Percentiles rank a stretch among this genome's conserved stretches.
Evolutionary conservation across 2,329 filamentous ascomycete species (phyloP).

Genomic region (Colletotrichum sp.): DNA sequence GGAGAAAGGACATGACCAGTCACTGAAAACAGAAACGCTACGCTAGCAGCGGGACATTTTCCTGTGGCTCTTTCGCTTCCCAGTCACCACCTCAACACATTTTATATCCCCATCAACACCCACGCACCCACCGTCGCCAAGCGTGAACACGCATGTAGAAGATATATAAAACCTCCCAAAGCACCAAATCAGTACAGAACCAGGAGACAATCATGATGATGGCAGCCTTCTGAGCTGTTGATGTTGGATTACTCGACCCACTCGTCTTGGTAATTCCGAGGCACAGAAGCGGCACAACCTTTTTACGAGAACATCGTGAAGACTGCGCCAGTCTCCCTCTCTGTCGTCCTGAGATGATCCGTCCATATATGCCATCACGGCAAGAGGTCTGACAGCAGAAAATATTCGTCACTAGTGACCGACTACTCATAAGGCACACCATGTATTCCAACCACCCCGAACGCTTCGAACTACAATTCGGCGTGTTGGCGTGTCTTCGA

Average conservation of each 20-base stretch:
- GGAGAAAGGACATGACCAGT: background rate
- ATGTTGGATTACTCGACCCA: too few relatives aligned
- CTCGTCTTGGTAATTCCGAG: background rate
- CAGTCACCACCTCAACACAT: background rate
- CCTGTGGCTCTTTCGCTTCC: background rate
- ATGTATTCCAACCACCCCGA: background rate
- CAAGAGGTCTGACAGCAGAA: background rate
- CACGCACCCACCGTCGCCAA: background rate
- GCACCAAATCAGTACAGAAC: background rate
- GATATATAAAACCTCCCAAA: background rate
- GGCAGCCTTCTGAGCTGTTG: too few relatives aligned
- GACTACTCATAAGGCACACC: background rate
- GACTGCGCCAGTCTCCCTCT: fast-evolving
- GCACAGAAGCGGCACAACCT: background rate
- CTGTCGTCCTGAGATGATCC: background rate
- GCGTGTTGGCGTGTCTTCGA: background rate
- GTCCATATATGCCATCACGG: background rate
- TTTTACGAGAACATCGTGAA: fast-evolving
- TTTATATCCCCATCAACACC: background rate
- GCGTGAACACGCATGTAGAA: background rate
- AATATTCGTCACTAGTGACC: background rate
- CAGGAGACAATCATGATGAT: background rate
- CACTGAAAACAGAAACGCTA: too few relatives aligned
- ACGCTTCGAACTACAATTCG: too few relatives aligned
- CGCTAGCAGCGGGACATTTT: background rate